Percentiles rank a stretch among this genome's conserved stretches.
Evolutionary conservation across 2,329 filamentous ascomycete genomes (phyloP).

Genomic region (Diaporthe citrichinensis): DNA sequence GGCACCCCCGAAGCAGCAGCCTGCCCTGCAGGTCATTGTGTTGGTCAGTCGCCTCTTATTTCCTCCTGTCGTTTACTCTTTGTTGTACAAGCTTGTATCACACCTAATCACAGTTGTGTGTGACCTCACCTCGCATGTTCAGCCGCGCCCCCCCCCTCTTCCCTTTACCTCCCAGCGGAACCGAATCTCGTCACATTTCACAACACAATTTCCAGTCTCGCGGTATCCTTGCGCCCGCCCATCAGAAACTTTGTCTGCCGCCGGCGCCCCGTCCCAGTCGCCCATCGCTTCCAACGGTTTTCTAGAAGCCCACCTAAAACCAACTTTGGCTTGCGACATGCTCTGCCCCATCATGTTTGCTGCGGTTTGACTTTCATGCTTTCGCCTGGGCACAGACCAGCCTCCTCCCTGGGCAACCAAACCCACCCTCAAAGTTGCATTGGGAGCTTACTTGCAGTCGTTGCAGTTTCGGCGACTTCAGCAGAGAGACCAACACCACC

Average conservation of each 20-base stretch:
- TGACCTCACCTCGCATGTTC: constrained; percentile 23
- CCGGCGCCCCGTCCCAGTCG: not conserved
- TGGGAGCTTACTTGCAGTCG: not conserved
- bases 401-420: not conserved
- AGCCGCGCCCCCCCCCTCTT: not conserved
- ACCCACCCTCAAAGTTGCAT: not conserved
- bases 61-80: constrained; percentile 18
- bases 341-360: not conserved
- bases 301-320: constrained; percentile 17
- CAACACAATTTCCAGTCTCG: not conserved
- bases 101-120: constrained; percentile 7
- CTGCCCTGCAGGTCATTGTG: constrained; percentile 80
- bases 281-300: not conserved
- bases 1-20: constrained; percentile 47
- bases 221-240: not conserved
- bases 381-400: not conserved
- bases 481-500: not conserved
- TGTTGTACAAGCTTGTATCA: constrained; percentile 3
- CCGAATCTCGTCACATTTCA: constrained; percentile 3
- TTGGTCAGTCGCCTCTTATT: constrained; percentile 68
- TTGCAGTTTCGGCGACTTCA: not conserved
- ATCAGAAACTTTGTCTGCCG: constrained; percentile 11
- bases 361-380: not conserved
- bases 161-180: not conserved
- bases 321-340: not conserved